These are phyloP conservation scores for Colletotrichum melonis DNA, from an alignment of 2,329 filamentous ascomycete species.

Conservation along the genomic window DNA sequence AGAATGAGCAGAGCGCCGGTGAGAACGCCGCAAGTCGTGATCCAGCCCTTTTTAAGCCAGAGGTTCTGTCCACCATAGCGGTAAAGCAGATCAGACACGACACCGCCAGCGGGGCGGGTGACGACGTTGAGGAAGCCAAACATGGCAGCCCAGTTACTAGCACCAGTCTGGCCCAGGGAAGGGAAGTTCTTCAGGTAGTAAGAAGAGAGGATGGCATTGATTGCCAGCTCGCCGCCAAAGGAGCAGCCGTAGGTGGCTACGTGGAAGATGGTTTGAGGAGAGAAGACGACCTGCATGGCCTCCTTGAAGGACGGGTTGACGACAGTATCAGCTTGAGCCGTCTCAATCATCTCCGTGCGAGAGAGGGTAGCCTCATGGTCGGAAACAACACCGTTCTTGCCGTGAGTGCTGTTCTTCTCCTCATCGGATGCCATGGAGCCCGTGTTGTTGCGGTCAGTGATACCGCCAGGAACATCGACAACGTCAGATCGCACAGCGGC, in stretches of 20 bases:
- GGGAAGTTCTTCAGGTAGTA: slow-evolving; percentile 73
- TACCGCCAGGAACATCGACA: slow-evolving; percentile 62
- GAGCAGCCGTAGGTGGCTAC: slow-evolving; percentile 70
- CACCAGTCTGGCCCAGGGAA: slow-evolving; percentile 63
- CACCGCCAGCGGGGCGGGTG: slow-evolving; percentile 74
- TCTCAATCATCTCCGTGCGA: slow-evolving; percentile 64
- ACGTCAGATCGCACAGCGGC: slow-evolving; percentile 47
- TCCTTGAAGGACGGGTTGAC: slow-evolving; percentile 67
- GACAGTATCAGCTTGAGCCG: slow-evolving; percentile 63
- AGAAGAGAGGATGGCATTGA: slow-evolving; percentile 69
- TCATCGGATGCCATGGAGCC: slow-evolving; percentile 44
- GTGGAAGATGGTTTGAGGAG: slow-evolving; percentile 66
- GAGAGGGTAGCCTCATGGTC: slow-evolving; percentile 60
- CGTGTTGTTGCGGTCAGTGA: slow-evolving; percentile 52
- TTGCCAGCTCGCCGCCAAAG: slow-evolving; percentile 71
- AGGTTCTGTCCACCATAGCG: slow-evolving; percentile 47
- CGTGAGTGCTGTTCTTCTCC: slow-evolving; percentile 48
- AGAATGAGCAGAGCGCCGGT: slow-evolving; percentile 71
- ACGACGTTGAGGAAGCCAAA: slow-evolving; percentile 80
- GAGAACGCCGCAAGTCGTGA: slow-evolving; percentile 69
- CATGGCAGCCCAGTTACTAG: slow-evolving; percentile 75
- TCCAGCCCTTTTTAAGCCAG: slow-evolving; percentile 67
- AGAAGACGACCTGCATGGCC: slow-evolving; percentile 57
- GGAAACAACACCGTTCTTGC: slow-evolving; percentile 48
- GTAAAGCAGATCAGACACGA: slow-evolving; percentile 63